Percentiles rank a stretch among this genome's conserved stretches.
Evolutionary conservation across 2,329 filamentous ascomycete species (phyloP).

Genomic region (Apiospora kogelbergensis): DNA sequence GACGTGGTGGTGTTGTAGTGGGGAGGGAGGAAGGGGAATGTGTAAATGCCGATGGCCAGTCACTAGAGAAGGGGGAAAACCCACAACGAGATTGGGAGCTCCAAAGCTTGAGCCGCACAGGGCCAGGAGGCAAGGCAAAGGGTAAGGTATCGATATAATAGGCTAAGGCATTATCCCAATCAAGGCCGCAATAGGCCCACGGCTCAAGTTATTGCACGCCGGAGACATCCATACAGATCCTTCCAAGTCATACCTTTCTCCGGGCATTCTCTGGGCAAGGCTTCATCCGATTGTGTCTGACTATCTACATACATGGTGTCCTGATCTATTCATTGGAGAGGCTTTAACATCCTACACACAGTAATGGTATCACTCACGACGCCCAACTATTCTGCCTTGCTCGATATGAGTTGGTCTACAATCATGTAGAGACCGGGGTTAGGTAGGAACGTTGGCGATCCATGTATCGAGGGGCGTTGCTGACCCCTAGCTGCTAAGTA

Average conservation of each 20-base stretch:
- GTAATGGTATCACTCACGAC: neutral
- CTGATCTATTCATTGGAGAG: neutral
- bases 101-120: constrained; percentile 10
- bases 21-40: neutral
- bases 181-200: neutral
- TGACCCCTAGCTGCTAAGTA: neutral
- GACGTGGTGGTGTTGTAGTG: constrained; percentile 12
- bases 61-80: constrained; percentile 4
- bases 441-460: neutral
- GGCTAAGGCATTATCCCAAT: constrained; percentile 9
- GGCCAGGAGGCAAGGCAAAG: neutral
- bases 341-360: neutral
- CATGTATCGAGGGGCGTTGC: neutral
- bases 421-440: neutral
- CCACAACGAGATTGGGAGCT: constrained; percentile 7
- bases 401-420: neutral
- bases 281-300: constrained; percentile 1
- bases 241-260: neutral
- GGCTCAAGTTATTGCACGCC: neutral
- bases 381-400: neutral
- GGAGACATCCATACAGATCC: constrained; percentile 1
- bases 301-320: neutral
- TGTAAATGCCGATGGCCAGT: constrained; percentile 2
- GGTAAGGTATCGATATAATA: constrained; percentile 8
- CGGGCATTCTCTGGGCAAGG: neutral